Percentiles rank a stretch among this genome's conserved stretches.
Conservation (phyloP, 2,329 filamentous ascomycete species). For the Grosmannia serpens region DNA sequence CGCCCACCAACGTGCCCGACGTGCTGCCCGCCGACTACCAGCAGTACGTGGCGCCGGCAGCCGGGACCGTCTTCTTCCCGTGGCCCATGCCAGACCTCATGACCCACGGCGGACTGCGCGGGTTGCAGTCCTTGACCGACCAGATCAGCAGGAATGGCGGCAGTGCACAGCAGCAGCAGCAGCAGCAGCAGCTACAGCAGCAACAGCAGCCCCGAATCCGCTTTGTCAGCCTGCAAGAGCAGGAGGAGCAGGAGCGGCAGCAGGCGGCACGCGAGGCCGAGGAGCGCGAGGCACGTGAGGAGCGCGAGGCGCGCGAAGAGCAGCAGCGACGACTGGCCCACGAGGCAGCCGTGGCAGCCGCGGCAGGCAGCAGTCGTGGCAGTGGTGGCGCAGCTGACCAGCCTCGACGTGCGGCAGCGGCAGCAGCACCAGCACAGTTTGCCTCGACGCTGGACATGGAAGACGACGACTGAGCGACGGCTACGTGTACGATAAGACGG, state of each 20-base stretch:
- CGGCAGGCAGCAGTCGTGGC: conserved; percentile 8
- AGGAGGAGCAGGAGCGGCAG: conserved; percentile 39
- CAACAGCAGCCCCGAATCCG: conserved; percentile 44
- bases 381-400: not conserved
- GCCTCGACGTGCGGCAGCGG: not conserved
- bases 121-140: conserved; percentile 33
- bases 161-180: not conserved
- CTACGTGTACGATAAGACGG: not conserved
- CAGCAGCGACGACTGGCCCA: conserved; percentile 31
- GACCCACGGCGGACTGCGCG: conserved; percentile 53
- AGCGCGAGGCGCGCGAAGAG: conserved; percentile 33
- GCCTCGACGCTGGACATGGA: conserved; percentile 12
- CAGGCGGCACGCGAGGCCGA: conserved; percentile 25
- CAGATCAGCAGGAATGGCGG: not conserved
- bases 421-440: conserved; percentile 10
- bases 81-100: conserved; percentile 68
- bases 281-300: conserved; percentile 31
- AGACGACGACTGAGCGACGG: conserved; percentile 8
- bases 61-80: conserved; percentile 54
- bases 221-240: conserved; percentile 30
- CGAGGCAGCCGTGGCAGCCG: conserved; percentile 28
- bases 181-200: conserved; percentile 30
- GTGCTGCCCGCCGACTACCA: conserved; percentile 37
- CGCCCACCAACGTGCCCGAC: conserved; percentile 17
- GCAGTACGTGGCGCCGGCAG: conserved; percentile 42